Base-by-base conservation (phyloP, 1,284 basidiomycete genomes). In the Pisolithus thermaeus region DNA sequence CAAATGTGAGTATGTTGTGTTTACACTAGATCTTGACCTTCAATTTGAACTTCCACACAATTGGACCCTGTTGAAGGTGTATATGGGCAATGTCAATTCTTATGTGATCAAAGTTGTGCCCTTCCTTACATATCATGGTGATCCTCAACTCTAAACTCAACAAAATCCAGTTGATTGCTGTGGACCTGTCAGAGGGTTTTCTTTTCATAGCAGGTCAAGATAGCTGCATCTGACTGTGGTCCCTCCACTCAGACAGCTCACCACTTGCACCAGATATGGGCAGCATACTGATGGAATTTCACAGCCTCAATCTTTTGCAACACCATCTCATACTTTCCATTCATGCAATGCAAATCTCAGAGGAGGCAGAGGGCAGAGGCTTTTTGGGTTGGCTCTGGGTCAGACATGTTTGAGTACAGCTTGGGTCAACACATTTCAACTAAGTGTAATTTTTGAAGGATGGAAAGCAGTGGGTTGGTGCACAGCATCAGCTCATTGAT, bases 181-280 rank as follows among this genome's bases (percentile, higher is more conserved):
- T 79, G 12, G 84, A 87, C 55, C 75, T 79, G 0, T 66, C 68
- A 2, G 77, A 87, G 51, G 74, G 82, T 45, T 82, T 86, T 56
- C 60, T 93, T 14, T 91, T 91, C 59, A 82, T 82, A 4, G 84
- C 83, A 1, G 89, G 88, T 3, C 76, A 83, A 63, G 80, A 85
- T 72, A 60, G 74, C 58, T 67, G 76, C 57, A 71, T 88, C 64
- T 74, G 83, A 25, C 76, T 74, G 1, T 90, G 87, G 87, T 84
- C 83, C 3, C 61, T 89, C 6, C 71, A 64, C 6, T 77, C 74
- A 4, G 86, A 84, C 5, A 64, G 67, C 2, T 35, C 57, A 11
- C 67, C 70, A 7, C 62, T 82, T 25, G 48, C 55, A 43, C 59
- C 64, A 16, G 50, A 49, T 25, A 16, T 18, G 8, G 48, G 46